Conservation (phyloP, 768 basidiomycete species). For the Lactarius hengduanensis region DNA sequence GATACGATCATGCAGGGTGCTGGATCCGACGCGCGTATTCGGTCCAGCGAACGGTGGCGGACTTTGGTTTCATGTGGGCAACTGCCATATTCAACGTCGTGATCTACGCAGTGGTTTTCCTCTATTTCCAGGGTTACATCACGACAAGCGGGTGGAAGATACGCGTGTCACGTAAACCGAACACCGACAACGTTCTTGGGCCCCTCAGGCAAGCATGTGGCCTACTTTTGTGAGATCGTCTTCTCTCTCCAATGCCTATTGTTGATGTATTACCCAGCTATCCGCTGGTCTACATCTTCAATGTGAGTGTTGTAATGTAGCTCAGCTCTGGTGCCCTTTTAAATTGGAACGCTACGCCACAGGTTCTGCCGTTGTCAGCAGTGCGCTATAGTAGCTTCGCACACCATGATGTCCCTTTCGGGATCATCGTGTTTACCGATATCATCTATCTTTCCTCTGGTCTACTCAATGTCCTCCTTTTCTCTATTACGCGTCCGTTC, state of each 20-base stretch:
- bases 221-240: neutral
- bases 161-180: conserved; percentile 11
- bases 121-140: conserved; percentile 42
- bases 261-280: conserved; percentile 37
- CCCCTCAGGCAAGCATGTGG: neutral
- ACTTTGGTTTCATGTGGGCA: conserved; percentile 52
- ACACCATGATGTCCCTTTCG: conserved; percentile 35
- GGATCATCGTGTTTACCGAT: conserved; percentile 40
- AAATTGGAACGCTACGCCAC: neutral
- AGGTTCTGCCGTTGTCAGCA: conserved; percentile 42
- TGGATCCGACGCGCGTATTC: conserved; percentile 43
- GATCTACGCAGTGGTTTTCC: conserved; percentile 45
- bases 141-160: conserved; percentile 35
- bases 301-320: conserved; percentile 30
- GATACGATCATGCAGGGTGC: conserved; percentile 40
- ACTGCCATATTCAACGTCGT: conserved; percentile 42
- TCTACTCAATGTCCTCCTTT: conserved; percentile 44
- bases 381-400: conserved; percentile 42
- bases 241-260: neutral
- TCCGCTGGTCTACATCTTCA: conserved; percentile 43
- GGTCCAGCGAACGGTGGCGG: conserved; percentile 43
- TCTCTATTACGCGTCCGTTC: conserved; percentile 40
- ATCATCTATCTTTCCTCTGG: conserved; percentile 45
- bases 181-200: neutral
- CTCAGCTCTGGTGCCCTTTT: neutral